These are phyloP conservation scores for Xylaria sp. DNA, from an alignment of 2,329 filamentous ascomycete species.

Conservation along the genomic window DNA sequence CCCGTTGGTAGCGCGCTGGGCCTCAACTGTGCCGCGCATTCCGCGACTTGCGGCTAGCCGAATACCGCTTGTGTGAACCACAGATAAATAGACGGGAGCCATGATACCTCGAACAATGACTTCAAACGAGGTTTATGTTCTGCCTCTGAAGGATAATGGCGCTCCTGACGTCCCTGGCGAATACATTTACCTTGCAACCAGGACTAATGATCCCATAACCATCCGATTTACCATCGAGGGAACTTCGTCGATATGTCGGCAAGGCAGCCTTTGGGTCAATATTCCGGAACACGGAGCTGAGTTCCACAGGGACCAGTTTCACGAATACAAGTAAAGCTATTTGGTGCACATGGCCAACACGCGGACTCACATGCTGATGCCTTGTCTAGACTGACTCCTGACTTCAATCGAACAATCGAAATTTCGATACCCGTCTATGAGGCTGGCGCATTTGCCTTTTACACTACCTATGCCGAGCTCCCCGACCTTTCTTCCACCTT, in stretches of 20 bases:
- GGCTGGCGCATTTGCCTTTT: conserved; percentile 90
- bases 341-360: not conserved
- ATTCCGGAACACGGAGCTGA: conserved; percentile 75
- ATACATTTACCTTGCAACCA: conserved; percentile 88
- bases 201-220: conserved; percentile 71
- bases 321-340: conserved; percentile 79
- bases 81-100: not conserved
- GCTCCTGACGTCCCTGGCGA: conserved; percentile 85
- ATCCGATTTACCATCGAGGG: conserved; percentile 91
- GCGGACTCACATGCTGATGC: conserved; percentile 11
- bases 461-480: conserved; percentile 87
- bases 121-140: conserved; percentile 77
- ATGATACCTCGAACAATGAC: conserved; percentile 66
- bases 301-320: conserved; percentile 79
- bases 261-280: conserved; percentile 97
- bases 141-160: conserved; percentile 90
- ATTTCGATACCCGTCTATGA: conserved; percentile 84
- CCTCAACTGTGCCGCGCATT: not conserved
- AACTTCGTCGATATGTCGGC: conserved; percentile 90
- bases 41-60: too few species aligned
- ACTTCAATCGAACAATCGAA: conserved; percentile 90
- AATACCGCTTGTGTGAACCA: not conserved
- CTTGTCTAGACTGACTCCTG: conserved; percentile 71
- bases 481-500: conserved; percentile 70
- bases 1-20: not conserved